These are phyloP conservation scores for Trichoderma guizhouense DNA, from an alignment of 2,329 filamentous ascomycete genomes.

Conservation along the genomic window DNA sequence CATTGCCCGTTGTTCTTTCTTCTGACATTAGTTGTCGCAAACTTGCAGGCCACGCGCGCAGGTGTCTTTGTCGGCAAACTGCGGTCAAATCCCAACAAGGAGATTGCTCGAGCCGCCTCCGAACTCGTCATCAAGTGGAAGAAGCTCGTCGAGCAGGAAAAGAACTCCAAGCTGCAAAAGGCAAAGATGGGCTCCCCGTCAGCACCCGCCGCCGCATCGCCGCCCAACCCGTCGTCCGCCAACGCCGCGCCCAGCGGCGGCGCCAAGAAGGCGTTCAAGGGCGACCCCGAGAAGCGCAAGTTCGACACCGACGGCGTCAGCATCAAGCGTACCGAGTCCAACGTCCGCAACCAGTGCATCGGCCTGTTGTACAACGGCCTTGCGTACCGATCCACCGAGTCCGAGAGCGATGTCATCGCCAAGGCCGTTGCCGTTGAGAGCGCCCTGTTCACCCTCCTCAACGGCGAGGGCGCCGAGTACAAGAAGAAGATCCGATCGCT, in stretches of 20 bases:
- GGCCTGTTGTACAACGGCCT: conserved; percentile 93
- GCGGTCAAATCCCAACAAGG: conserved; percentile 72
- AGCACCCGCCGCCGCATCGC: conserved; percentile 37
- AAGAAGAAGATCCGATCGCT: conserved; percentile 86
- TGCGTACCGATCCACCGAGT: conserved; percentile 65
- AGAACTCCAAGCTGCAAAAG: conserved; percentile 46
- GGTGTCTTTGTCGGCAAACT: conserved; percentile 85
- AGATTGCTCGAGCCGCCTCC: conserved; percentile 71
- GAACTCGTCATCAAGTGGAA: conserved; percentile 89
- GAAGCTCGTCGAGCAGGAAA: conserved; percentile 67
- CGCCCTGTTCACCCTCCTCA: conserved; percentile 68
- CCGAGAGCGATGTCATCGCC: conserved; percentile 67
- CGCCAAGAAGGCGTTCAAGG: conserved; percentile 51
- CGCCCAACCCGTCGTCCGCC: conserved; percentile 54
- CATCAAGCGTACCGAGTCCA: conserved; percentile 69
- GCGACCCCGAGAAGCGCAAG: conserved; percentile 74
- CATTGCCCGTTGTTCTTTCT: neutral
- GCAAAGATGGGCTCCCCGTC: conserved; percentile 36
- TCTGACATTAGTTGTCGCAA: conserved; percentile 10
- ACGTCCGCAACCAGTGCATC: conserved; percentile 77
- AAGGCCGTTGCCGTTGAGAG: conserved; percentile 78
- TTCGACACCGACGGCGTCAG: conserved; percentile 80
- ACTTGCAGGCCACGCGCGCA: conserved; percentile 70
- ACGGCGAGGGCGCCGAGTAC: conserved; percentile 72
- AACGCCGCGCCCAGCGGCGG: conserved; percentile 41